A percentile compares a stretch with the other conserved stretches of the same genome.
Conservation (phyloP, 768 basidiomycete species). For the Leccinum aurantiacum region DNA sequence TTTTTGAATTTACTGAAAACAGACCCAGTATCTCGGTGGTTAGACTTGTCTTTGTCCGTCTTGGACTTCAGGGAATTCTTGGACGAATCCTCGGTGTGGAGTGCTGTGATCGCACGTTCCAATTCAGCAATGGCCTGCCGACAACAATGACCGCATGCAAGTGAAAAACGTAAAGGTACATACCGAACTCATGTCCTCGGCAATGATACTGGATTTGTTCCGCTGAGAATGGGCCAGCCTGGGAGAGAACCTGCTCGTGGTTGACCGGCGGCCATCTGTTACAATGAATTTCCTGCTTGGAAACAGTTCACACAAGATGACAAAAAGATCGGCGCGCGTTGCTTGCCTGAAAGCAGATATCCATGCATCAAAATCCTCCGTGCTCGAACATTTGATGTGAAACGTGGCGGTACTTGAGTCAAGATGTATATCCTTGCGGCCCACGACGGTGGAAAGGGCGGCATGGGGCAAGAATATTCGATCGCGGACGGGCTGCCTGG, state of each 20-base stretch:
- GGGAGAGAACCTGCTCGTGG: constrained; percentile 36
- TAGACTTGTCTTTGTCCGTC: constrained; percentile 48
- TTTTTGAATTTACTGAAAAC: constrained; percentile 65
- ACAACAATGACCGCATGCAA: constrained; percentile 3
- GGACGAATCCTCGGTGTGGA: constrained; percentile 40
- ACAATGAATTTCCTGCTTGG: constrained; percentile 57
- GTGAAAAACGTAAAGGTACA: constrained; percentile 24
- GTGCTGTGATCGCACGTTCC: constrained; percentile 49
- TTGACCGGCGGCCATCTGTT: constrained; percentile 39
- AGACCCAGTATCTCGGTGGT: constrained; percentile 30
- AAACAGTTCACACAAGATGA: constrained; percentile 19
- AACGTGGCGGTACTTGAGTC: constrained; percentile 77
- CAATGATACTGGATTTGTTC: constrained; percentile 49
- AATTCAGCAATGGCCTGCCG: constrained; percentile 57
- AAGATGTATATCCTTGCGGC: constrained; percentile 77
- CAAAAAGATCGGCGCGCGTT: constrained; percentile 2
- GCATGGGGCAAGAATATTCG: constrained; percentile 64
- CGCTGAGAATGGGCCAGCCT: constrained; percentile 46
- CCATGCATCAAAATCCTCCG: constrained; percentile 72
- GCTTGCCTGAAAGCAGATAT: constrained; percentile 70
- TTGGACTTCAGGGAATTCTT: constrained; percentile 38
- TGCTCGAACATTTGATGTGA: constrained; percentile 75
- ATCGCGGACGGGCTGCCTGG: constrained; percentile 70
- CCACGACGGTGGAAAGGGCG: constrained; percentile 73
- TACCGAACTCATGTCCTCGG: constrained; percentile 70